Base-by-base conservation (phyloP, 371 early-diverging fungal species). In the Blastocladiella emersonii region DNA sequence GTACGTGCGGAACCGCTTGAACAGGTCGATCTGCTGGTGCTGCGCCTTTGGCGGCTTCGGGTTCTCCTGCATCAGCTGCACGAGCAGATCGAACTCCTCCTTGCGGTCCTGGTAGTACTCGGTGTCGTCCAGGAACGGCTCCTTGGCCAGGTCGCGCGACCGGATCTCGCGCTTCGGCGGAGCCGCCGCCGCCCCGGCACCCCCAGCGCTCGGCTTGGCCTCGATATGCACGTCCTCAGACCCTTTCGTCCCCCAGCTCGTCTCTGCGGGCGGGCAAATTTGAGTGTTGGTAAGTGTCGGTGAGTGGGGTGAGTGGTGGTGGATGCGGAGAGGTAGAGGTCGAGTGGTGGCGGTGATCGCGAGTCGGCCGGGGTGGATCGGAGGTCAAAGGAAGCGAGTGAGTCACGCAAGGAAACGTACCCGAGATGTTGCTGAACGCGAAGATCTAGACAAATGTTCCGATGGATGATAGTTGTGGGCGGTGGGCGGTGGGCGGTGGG, bases 371-470 rank as follows among this genome's bases (percentile, higher is more conserved):
- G n/a, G n/a, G n/a, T n/a, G n/a, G n/a, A n/a, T n/a, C n/a, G n/a
- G n/a, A n/a, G n/a, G n/a, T n/a, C n/a, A n/a, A n/a, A n/a, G n/a
- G n/a, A n/a, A n/a, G n/a, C n/a, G n/a, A n/a, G n/a, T n/a, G n/a
- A n/a, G n/a, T n/a, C n/a, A n/a, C n/a, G n/a, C n/a, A n/a, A n/a
- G n/a, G n/a, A n/a, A n/a, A n/a, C n/a, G n/a, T n/a, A n/a, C n/a
- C n/a, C 3, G 19, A 30, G 30, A 51, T 32, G 53, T 51, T 51
- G 17, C 30, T 30, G 53, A 30, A 84, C 1, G 86, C 84, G 56
- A 84, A 85, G 35, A 83, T 77, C n/a, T n/a, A n/a, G n/a, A n/a
- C n/a, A n/a, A n/a, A n/a, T n/a, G n/a, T n/a, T n/a, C n/a, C n/a
- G n/a, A n/a, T n/a, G n/a, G n/a, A n/a, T n/a, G n/a, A n/a, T n/a